Evolutionary conservation across 2,329 filamentous ascomycete genomes (phyloP), one percentile per base, ranked within the genome.

Genomic region (Cladosporium colombiae): DNA sequence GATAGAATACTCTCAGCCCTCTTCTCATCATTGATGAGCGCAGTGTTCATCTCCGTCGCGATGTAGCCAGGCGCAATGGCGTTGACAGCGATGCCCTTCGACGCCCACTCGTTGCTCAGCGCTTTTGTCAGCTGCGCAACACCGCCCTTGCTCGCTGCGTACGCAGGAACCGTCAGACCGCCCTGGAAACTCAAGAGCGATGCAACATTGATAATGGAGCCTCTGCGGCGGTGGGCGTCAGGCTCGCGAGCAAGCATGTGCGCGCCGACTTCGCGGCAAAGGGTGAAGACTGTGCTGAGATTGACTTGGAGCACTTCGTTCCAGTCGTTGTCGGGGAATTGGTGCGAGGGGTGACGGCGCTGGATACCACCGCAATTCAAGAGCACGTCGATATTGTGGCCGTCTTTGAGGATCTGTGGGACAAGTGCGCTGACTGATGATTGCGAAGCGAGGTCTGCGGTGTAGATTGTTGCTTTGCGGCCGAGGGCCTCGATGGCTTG

Each of bases 51-150:
- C 68, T 96, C 92, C 23, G 92, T 96, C 62, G 86, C 90, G 71
- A 96, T 91, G 78, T 96, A 96, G 0, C 92, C 92, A 0, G 92
- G 92, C 8, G 92, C 91, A 73, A 96, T 91, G 10, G 90, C 91
- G 77, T 96, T 96, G 56, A 96, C 92, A 1, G 86, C 91, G 66
- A 96, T 84, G 0, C 92, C 92, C 73, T 87, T 85, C 18, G 82
- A 78, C 0, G 89, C 87, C 92, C 92, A 96, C 80, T 95, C 91
- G 75, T 96, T 96, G 63, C 89, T 88, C 65, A 96, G 83, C 35
- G 89, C 89, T 80, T 95, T 95, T 61, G 91, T 95, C 65, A 95
- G 79, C 80, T 96, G 92, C 16, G 88, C 89, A 0, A 96, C 88
- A 13, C 91, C 93, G 52, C 92, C 92, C 79, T 96, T 96, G 68